Conservation (phyloP, 345 rosid genomes). For the Draba incana region DNA sequence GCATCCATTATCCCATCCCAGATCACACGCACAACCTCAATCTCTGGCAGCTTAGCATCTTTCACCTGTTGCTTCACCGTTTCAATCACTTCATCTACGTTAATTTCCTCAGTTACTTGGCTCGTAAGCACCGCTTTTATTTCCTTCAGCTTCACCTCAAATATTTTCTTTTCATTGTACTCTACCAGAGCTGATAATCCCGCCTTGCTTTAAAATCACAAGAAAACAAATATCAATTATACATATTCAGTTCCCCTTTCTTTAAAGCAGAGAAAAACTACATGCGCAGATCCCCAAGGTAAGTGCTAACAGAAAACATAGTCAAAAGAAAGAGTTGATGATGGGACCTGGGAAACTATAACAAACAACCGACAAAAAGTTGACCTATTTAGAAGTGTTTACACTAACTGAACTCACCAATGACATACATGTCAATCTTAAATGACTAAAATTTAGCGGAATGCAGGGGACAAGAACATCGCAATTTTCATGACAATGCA, state of each 20-base stretch:
- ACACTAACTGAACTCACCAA: not conserved
- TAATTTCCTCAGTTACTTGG: slow-evolving; percentile 77
- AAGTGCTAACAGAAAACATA: not conserved
- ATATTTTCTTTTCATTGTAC: slow-evolving; percentile 89
- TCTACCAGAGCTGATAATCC: slow-evolving; percentile 83
- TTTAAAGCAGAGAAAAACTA: not conserved
- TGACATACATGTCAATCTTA: not conserved
- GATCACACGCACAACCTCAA: slow-evolving; percentile 74
- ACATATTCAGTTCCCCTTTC: not conserved
- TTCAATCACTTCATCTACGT: slow-evolving; percentile 78
- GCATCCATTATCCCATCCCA: slow-evolving; percentile 99
- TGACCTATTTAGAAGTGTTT: not conserved
- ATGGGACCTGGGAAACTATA: not conserved
- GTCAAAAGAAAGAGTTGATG: not conserved
- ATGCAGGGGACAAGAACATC: no score
- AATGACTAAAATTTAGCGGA: not conserved
- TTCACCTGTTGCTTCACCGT: slow-evolving; percentile 74
- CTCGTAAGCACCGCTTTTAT: slow-evolving; percentile 81
- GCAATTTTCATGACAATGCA: slow-evolving; percentile 4
- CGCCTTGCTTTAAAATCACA: slow-evolving; percentile 74
- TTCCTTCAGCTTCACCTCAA: slow-evolving; percentile 88
- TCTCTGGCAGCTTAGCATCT: slow-evolving; percentile 82
- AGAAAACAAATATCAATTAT: not conserved
- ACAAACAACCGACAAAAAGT: not conserved
- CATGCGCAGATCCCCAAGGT: not conserved